Base-by-base conservation (phyloP, 441 rosid species). In the Croton setiger region DNA sequence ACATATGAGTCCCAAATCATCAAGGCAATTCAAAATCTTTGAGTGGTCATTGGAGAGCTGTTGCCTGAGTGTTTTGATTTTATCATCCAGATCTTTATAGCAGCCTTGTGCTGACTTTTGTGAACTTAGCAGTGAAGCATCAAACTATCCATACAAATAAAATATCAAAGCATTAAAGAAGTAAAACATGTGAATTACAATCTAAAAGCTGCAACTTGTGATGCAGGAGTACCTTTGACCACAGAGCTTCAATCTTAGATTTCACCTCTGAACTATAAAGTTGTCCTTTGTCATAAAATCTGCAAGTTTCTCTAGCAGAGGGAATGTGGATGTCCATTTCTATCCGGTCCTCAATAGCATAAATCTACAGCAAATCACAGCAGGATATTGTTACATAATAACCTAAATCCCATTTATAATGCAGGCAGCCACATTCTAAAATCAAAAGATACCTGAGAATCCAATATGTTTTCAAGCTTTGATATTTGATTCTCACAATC, bases 1-100 rank as follows among this genome's bases (percentile, higher is more conserved):
- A 78, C 99, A 94, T 53, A 84, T 67, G 65, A 86, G 90, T 60
- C 99, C 97, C 53, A 94, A 91, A 78, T 86, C 86, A 69, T 90
- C 90, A 67, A 94, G 90, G 78, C 98, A 94, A 74, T 80, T 81
- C 78, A 88, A 71, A 74, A 92, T 86, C 76, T 88, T 88, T n/a
- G 84, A 74, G 60, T 77, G 71, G 75, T 87, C 86, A 71, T 57
- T 76, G 67, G 82, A 87, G 63, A 92, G 60, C 53, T 78, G 85
- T 80, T 75, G 82, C 70, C 70, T 79, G 65, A 80, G 66, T 35
- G 73, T 54, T 78, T 77, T 84, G 75, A 76, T 37, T 69, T 85
- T 88, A 60, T 85, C 84, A 39, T 88, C 86, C 76, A 80, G 72
- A 71, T 83, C 83, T 55, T 76, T 69, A 52, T 45, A 74, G 72